Base-by-base conservation (phyloP, 2,329 filamentous ascomycete genomes). In the Aspergillus neotritici region DNA sequence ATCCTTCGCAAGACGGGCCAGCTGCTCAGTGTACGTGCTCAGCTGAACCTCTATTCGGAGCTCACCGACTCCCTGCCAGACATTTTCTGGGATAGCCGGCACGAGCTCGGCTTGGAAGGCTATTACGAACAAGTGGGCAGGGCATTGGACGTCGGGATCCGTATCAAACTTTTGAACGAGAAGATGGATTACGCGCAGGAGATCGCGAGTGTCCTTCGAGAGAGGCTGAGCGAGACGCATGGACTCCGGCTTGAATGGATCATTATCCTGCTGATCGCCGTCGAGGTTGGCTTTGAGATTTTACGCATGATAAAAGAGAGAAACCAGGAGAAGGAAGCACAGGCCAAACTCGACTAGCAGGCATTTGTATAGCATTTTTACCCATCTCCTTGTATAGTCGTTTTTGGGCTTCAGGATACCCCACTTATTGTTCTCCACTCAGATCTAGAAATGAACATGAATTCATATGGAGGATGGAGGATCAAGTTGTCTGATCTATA, bases 141-240 rank as follows among this genome's bases (percentile, higher is more conserved):
- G 42, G 88, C 89, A 1, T 76, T 98, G 30, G 93, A 97, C 65
- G 90, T 97, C 16, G 86, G 87, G 29, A 87, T 93, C 17, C 79
- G 93, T 39, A 97, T 97, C 69, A 87, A 86, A 57, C 83, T 87
- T 13, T 70, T 97, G 54, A 98, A 98, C 64, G 87, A 94, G 70
- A 94, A 94, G 71, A 94, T 98, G 80, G 91, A 95, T 60, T 97
- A 98, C 64, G 93, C 91, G 1, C 87, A 93, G 60, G 91, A 97
- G 65, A 96, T 96, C 63, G 89, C 93, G 5, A 87, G 77, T 40
- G 90, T 97, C 12, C 70, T 97, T 48, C 77, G 93, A 45, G 88
- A 96, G 65, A 83, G 90, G 62, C 76, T 94, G 43, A 94, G 86
- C 61, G 90, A 97, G 72, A 88, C 87, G 63, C 89, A 97, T 61